These are phyloP conservation scores for Medicago lupulina DNA, from an alignment of 306 rosid species.

Conservation along the genomic window DNA sequence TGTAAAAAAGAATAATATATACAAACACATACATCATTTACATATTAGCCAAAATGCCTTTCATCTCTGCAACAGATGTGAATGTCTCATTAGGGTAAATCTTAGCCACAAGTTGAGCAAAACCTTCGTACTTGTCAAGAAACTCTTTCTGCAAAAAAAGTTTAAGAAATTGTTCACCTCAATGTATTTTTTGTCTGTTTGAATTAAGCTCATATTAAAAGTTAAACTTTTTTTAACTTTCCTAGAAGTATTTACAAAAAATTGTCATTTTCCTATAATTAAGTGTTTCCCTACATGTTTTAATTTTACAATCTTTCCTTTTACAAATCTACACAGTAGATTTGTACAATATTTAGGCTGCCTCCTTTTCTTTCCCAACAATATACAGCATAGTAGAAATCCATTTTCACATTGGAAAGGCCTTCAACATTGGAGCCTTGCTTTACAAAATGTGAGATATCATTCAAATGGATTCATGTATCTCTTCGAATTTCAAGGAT, in stretches of 20 bases:
- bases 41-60: constrained; percentile 81
- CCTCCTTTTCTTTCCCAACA: too few species aligned
- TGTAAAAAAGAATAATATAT: constrained; percentile 31
- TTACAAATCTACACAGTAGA: not conserved
- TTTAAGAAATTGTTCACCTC: constrained; percentile 37
- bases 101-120: constrained; percentile 87
- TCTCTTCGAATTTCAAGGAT: too few species aligned
- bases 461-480: too few species aligned
- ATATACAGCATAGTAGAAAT: too few species aligned
- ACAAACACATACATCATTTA: constrained; percentile 47
- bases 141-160: constrained; percentile 84
- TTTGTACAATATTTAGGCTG: too few species aligned
- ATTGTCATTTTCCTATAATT: not conserved
- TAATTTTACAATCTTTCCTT: not conserved
- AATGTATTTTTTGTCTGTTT: not conserved
- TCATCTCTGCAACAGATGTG: constrained; percentile 74
- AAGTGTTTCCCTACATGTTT: not conserved
- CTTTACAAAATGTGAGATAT: too few species aligned
- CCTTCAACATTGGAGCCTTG: too few species aligned
- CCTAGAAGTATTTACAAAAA: not conserved
- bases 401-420: too few species aligned
- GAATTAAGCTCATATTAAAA: not conserved
- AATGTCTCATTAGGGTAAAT: constrained; percentile 82
- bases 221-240: not conserved
- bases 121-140: constrained; percentile 90